Evolutionary conservation across 2,329 filamentous ascomycete species (phyloP), one percentile per base, ranked within the genome.

Genomic region (Paecilomyces niveus): DNA sequence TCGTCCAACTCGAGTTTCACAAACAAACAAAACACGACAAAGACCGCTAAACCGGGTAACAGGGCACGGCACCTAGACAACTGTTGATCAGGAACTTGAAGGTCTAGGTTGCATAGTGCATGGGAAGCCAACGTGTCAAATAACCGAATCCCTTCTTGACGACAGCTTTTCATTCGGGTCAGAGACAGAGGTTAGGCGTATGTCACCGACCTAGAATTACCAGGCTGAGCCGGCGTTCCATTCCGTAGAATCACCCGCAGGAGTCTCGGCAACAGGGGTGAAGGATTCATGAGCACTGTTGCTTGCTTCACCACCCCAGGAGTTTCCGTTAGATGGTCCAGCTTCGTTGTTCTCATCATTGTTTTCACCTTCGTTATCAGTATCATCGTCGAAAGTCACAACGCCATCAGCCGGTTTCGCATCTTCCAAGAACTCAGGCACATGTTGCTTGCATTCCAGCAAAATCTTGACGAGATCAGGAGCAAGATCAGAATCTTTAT

Each of bases 401-500:
- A 73, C 32, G 59, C 71, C 64, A 5, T 73, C 70, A 1, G 71
- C 68, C 0, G 78, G 78, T 57, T 71, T 83, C 70, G 84, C 85
- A 0, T 78, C 63, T 63, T 88, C 70, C 0, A 97, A 82, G 70
- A 97, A 97, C 0, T 95, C 89, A 0, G 94, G 94, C 26, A 99
- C 76, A 0, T 80, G 75, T 74, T 96, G 91, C 4, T 85, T 81
- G 4, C 85, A 89, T 75, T 97, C 93, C 0, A 96, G 69, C 0
- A 99, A 80, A 5, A 90, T 86, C 71, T 92, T 92, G 39, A 90
- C 89, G 0, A 99, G 80, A 1, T 89, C 85, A 9, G 83, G 80
- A 0, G 83, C 91, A 50, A 97, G 77, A 2, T 87, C 82, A 58
- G 89, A 84, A 66, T 97, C 89, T 0, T 82, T 79, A 0, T 92